Evolutionary conservation across 345 rosid genomes (phyloP).

Genomic region (Citrus cavaleriei): DNA sequence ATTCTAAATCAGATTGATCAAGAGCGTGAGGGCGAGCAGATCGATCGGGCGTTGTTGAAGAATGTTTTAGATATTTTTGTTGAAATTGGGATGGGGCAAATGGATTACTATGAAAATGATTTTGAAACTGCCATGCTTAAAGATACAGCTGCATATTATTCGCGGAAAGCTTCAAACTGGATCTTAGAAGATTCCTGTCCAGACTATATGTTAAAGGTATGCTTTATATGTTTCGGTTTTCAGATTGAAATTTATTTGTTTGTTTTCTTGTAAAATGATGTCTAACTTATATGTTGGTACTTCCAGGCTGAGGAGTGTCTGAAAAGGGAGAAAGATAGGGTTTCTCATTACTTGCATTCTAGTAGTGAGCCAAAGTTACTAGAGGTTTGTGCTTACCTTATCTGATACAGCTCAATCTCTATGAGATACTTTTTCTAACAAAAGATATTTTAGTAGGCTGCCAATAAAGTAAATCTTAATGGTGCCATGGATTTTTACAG

Average conservation of each 20-base stretch:
- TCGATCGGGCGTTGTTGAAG: constrained; percentile 59
- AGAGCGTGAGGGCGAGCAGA: constrained; percentile 61
- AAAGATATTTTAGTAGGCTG: not conserved
- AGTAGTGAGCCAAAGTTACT: constrained; percentile 52
- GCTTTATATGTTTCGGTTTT: constrained; percentile 4
- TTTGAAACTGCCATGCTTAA: constrained; percentile 53
- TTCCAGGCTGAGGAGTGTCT: constrained; percentile 58
- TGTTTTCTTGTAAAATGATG: not conserved
- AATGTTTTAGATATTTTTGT: constrained; percentile 56
- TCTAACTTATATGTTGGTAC: not conserved
- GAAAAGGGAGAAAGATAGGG: constrained; percentile 55
- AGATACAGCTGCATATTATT: constrained; percentile 55
- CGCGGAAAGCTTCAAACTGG: constrained; percentile 67
- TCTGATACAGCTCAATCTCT: not conserved
- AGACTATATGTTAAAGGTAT: constrained; percentile 54
- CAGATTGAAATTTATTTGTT: not conserved
- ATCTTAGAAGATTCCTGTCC: constrained; percentile 56
- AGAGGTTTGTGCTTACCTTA: constrained; percentile 36
- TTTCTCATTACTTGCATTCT: constrained; percentile 47
- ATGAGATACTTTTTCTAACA: not conserved
- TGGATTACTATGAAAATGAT: constrained; percentile 44
- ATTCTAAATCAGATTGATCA: constrained; percentile 38
- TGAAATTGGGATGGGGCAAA: constrained; percentile 56
- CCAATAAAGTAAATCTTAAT: not conserved
- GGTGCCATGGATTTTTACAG: not conserved